phyloP scores from a whole-genome alignment of 2,329 filamentous ascomycete species.

The Colletotrichum sp. region DNA sequence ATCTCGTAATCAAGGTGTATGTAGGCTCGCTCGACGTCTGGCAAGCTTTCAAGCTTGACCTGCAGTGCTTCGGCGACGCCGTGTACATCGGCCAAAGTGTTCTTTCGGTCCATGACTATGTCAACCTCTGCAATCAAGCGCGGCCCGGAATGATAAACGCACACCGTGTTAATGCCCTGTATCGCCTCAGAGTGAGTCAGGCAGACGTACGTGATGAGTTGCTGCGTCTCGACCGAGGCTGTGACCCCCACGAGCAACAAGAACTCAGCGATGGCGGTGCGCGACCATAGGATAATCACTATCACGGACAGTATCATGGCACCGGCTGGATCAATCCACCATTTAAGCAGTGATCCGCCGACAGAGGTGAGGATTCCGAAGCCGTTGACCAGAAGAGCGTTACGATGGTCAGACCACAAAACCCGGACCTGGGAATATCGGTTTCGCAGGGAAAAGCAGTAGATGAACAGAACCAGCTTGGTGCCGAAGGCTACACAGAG shows the following conservation, averaged over 20 bases:
- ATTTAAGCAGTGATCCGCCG: slow-evolving; percentile 82
- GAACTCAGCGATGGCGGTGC: slow-evolving; percentile 88
- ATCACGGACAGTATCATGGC: slow-evolving; percentile 84
- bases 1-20: slow-evolving; percentile 98
- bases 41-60: slow-evolving; percentile 89
- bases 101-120: slow-evolving; percentile 84
- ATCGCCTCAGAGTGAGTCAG: slow-evolving; percentile 90
- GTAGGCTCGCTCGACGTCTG: slow-evolving; percentile 90
- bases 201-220: slow-evolving; percentile 94
- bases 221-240: slow-evolving; percentile 83
- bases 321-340: slow-evolving; percentile 95
- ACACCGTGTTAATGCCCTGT: slow-evolving; percentile 88
- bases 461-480: slow-evolving; percentile 85
- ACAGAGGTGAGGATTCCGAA: slow-evolving; percentile 90
- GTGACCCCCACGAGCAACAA: slow-evolving; percentile 88
- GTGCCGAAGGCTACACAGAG: slow-evolving; percentile 83
- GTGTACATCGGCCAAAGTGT: slow-evolving; percentile 79
- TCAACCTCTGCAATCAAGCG: slow-evolving; percentile 95
- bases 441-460: slow-evolving; percentile 90
- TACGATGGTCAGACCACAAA: slow-evolving; percentile 96
- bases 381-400: slow-evolving; percentile 93
- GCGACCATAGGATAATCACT: slow-evolving; percentile 81
- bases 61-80: slow-evolving; percentile 94
- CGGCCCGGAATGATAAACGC: slow-evolving; percentile 88
- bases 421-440: slow-evolving; percentile 91